phyloP scores from a whole-genome alignment of 129 eudicot genomes.

The Scalesia atractyloides region DNA sequence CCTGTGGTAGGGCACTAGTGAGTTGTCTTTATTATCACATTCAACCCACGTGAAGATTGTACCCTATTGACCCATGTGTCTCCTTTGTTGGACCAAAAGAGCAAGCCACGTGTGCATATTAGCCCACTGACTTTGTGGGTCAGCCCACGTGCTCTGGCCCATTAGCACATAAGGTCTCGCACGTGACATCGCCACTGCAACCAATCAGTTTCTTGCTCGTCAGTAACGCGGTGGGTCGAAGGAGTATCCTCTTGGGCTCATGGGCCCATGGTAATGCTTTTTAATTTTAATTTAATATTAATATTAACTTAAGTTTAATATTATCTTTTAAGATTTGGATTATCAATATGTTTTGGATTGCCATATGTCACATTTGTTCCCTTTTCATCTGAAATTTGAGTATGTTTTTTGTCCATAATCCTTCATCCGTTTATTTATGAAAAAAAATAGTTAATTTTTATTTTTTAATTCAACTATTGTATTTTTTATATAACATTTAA shows the following conservation, averaged over 20 bases:
- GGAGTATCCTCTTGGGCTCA: background rate
- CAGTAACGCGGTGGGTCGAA: constrained; percentile 25
- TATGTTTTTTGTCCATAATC: too few relatives aligned
- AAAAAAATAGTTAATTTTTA: too few relatives aligned
- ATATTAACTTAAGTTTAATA: too few relatives aligned
- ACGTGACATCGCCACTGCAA: constrained; percentile 19
- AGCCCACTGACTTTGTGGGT: background rate
- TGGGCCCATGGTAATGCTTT: too few relatives aligned
- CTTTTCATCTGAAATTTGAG: too few relatives aligned
- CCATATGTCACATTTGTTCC: too few relatives aligned
- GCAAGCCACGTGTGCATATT: constrained; percentile 9
- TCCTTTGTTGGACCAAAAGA: background rate
- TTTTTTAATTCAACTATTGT: too few relatives aligned
- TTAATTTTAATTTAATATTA: too few relatives aligned
- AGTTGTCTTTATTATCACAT: constrained; percentile 35
- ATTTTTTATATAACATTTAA: too few relatives aligned
- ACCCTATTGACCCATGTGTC: constrained; percentile 19
- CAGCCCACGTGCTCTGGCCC: constrained; percentile 27
- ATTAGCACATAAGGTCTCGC: constrained; percentile 7
- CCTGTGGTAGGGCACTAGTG: background rate
- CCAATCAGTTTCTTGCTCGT: constrained; percentile 11
- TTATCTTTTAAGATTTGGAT: too few relatives aligned
- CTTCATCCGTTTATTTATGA: too few relatives aligned
- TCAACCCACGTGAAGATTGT: constrained; percentile 45
- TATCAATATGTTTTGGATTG: too few relatives aligned